Conservation (phyloP, 83 land plant species). For the Diphasiastrum complanatum region DNA sequence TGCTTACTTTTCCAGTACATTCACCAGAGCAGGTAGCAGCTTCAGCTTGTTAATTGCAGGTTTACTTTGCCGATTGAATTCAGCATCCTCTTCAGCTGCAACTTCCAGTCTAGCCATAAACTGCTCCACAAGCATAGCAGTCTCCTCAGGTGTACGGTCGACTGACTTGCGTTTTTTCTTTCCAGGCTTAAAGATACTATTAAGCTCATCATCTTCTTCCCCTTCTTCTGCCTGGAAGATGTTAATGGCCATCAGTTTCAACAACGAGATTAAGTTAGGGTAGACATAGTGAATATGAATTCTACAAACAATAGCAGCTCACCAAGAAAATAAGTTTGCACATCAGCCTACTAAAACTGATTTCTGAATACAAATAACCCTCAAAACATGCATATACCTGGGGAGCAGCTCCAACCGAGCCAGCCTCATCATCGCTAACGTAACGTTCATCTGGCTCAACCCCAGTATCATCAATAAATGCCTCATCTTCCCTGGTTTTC, state of each 20-base stretch:
- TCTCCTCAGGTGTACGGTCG: conserved; percentile 78
- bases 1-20: conserved; percentile 23
- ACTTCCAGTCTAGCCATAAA: conserved; percentile 90
- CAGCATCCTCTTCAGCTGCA: conserved; percentile 89
- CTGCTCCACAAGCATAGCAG: conserved; percentile 82
- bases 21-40: conserved; percentile 33
- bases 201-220: conserved; percentile 82
- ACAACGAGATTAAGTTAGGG: not conserved
- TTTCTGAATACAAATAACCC: not conserved
- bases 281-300: not conserved
- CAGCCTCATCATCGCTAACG: conserved; percentile 67
- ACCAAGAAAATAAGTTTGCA: not conserved
- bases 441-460: conserved; percentile 70
- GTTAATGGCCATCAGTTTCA: not conserved
- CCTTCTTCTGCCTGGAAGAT: conserved; percentile 76
- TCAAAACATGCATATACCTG: conserved; percentile 54
- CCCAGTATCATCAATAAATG: conserved; percentile 94
- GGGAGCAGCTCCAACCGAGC: conserved; percentile 57
- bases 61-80: conserved; percentile 62
- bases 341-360: too few relatives aligned
- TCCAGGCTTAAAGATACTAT: conserved; percentile 57
- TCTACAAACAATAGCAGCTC: not conserved
- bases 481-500: conserved; percentile 69
- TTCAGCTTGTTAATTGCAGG: conserved; percentile 92
- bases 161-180: conserved; percentile 72